Base-by-base conservation (phyloP, 345 rosid species). In the Hirschfeldia incana region DNA sequence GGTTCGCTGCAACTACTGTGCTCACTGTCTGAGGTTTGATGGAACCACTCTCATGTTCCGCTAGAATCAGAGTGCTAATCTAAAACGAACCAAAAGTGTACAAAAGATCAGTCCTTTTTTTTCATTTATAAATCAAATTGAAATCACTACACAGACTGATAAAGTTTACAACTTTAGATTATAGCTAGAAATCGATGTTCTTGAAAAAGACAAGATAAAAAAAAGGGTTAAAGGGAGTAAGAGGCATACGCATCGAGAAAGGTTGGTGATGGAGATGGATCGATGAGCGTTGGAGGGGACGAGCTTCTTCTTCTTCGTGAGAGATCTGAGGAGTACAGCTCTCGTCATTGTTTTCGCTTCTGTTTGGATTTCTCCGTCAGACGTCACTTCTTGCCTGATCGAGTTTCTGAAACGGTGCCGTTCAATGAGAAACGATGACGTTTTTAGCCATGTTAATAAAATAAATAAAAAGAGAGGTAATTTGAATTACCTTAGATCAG, bases 1-100 rank as follows among this genome's bases (percentile, higher is more conserved):
- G 78, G 69, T 82, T 91, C 0, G 99, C 97, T 1, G 98, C 97
- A 81, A 83, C 92, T 17, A 95, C 85, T 9, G 98, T 94, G 73
- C 89, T 89, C 74, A 93, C 11, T 1, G 90, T 86, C 36, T 86
- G 90, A 11, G 88, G 65, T 80, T 87, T 93, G 76, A 95, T 75
- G 1, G 77, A 78, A 39, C 99, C 97, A 27, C 88, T 86, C 42
- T 95, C 94, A 39, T 91, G 94, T 70, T 95, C 98, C 3, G 86
- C 98, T 65, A 95, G 33, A 66, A 95, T 84, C 87, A 95, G 74
- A 7, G 93, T 91, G 83, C 98, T 91, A 3, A 82, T 76, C 98
- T 92, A 67, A 42, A 46, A 51, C 6, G 17, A 51, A 51, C 1
- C 55, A 49, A 49, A 5, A 49, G 1, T 12, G 53, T 4, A 11